Base-by-base conservation (phyloP, 2,329 filamentous ascomycete genomes). In the Epichloe typhina region DNA sequence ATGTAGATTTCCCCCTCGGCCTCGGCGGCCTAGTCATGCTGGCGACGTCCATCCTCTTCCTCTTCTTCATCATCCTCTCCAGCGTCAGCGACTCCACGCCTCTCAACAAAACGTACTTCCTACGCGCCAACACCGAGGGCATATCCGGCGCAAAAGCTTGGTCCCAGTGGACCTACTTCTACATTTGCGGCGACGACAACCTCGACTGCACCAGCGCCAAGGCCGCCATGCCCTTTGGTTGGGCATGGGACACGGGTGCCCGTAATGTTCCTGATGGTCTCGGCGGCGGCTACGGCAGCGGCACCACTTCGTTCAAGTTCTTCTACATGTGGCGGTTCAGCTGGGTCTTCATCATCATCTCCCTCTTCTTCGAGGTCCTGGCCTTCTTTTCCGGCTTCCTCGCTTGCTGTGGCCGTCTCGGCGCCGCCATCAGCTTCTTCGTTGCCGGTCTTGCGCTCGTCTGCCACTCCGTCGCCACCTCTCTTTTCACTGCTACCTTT, bases 121-220 rank as follows among this genome's bases (percentile, higher is more conserved):
- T 97, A 35, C 75, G 84, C 62, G 87, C 87, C 60, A 77, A 86
- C 63, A 95, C 90, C 1, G 72, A 70, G 35, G 80, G 75, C 62
- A 89, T 95, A 62, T 72, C 77, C 3, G 82, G 83, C 46, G 83
- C 88, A 12, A 79, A 83, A 49, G 55, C 73, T 47, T 59, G 76
- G 17, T 83, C 88, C 12, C 83, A 91, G 70, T 97, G 91, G 91
- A 94, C 89, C 37, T 95, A 85, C 70, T 93, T 94, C 74, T 83
- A 86, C 66, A 73, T 94, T 54, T 95, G 90, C 70, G 80, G 82
- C 49, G 72, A 72, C 33, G 70, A 70, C 54, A 79, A 82, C 63
- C 73, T 72, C 48, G 69, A 85, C 67, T 96, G 88, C 69, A 77
- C 80, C 53, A 61, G 61, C 1, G 66, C 78, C 3, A 75, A 80